phyloP scores from a whole-genome alignment of 371 early-diverging fungal genomes.

The Mortierella sp. region DNA sequence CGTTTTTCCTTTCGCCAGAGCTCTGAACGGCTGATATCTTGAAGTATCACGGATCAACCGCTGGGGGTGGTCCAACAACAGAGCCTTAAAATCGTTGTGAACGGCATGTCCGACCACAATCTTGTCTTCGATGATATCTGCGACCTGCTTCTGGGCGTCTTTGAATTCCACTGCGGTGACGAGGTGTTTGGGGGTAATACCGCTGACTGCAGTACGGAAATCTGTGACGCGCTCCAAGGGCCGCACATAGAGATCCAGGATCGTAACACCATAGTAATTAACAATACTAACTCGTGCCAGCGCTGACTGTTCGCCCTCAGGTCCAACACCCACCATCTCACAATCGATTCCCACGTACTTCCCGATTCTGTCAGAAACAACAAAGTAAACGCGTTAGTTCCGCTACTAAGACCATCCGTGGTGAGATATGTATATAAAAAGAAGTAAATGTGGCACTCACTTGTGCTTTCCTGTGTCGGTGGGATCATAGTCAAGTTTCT shows the following conservation, averaged over 20 bases:
- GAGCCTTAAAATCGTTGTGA: constrained; percentile 83
- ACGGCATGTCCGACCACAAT: constrained; percentile 94
- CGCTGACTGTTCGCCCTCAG: constrained; percentile 80
- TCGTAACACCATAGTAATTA: constrained; percentile 89
- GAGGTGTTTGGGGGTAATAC: constrained; percentile 88
- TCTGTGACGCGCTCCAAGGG: constrained; percentile 90
- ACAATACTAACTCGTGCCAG: constrained; percentile 94
- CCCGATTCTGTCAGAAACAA: constrained; percentile 61
- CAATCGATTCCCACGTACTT: constrained; percentile 96
- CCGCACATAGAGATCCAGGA: constrained; percentile 89
- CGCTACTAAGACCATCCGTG: background rate
- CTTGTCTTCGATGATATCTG: constrained; percentile 82
- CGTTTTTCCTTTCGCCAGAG: constrained; percentile 68
- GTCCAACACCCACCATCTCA: constrained; percentile 98
- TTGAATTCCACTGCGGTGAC: constrained; percentile 67
- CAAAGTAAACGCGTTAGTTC: too few relatives aligned
- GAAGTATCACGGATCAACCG: constrained; percentile 88
- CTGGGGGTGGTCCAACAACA: constrained; percentile 86
- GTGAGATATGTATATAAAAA: background rate
- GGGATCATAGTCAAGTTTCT: constrained; percentile 42
- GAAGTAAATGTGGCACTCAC: constrained; percentile 36
- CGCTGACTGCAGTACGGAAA: constrained; percentile 92
- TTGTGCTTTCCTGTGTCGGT: constrained; percentile 58
- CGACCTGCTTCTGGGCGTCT: constrained; percentile 81
- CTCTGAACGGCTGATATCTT: constrained; percentile 78